These are phyloP conservation scores for Polygonum maritimum DNA, from an alignment of 148 eudicot genomes.

Conservation along the genomic window DNA sequence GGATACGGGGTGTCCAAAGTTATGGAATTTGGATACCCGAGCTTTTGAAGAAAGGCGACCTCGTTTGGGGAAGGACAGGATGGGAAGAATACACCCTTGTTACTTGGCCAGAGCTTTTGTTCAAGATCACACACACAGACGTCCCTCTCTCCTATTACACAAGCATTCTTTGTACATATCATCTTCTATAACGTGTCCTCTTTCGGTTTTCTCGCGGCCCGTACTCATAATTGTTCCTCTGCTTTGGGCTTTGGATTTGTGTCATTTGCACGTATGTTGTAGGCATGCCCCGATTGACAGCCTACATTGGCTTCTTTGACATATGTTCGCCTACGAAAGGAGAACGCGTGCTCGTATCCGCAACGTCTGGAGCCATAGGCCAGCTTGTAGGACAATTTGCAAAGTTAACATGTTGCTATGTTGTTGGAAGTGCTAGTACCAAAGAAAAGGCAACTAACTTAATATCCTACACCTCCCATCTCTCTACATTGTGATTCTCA, in stretches of 20 bases:
- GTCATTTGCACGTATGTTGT: background rate
- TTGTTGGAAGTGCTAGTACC: slow-evolving; percentile 42
- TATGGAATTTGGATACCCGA: slow-evolving; percentile 42
- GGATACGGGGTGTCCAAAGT: slow-evolving; percentile 58
- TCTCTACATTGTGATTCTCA: no score
- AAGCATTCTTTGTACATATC: slow-evolving; percentile 44
- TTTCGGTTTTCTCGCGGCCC: no score
- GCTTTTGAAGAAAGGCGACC: slow-evolving; percentile 40
- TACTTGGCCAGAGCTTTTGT: slow-evolving; percentile 15
- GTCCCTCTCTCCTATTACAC: slow-evolving; percentile 66
- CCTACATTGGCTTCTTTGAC: slow-evolving; percentile 30
- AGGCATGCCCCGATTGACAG: slow-evolving; percentile 39
- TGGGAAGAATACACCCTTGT: slow-evolving; percentile 61
- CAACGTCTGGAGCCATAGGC: slow-evolving; percentile 33
- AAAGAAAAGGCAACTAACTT: slow-evolving; percentile 23
- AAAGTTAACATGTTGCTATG: slow-evolving; percentile 35
- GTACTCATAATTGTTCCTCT: background rate
- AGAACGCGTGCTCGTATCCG: slow-evolving; percentile 21
- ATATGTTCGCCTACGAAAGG: slow-evolving; percentile 29
- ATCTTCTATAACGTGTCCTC: no score
- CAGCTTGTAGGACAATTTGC: slow-evolving; percentile 43
- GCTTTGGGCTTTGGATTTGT: background rate
- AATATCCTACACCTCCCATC: no score
- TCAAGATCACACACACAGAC: slow-evolving; percentile 47
- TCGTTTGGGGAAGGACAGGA: slow-evolving; percentile 48